Evolutionary conservation across 495 filamentous ascomycete species (phyloP).

Genomic region (Podospora australis): DNA sequence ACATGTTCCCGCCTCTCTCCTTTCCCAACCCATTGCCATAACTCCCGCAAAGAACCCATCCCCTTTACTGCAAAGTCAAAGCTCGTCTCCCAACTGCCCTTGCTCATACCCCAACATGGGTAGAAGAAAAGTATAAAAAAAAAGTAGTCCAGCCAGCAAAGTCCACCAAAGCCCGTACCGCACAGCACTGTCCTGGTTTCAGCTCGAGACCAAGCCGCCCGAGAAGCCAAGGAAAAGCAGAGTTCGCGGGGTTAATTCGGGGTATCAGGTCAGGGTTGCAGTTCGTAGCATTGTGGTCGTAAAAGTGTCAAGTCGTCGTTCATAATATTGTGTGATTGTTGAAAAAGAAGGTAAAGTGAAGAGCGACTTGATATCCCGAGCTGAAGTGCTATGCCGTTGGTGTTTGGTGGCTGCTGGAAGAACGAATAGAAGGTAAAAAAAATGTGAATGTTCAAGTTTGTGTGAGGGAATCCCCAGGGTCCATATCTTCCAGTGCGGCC

Average conservation of each 20-base stretch:
- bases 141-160: slow-evolving; percentile 4
- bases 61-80: slow-evolving; percentile 2
- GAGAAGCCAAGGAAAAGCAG: slow-evolving; percentile 4
- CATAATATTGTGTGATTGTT: too few species aligned
- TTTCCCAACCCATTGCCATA: slow-evolving; percentile 12
- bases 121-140: slow-evolving; percentile 9
- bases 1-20: slow-evolving; percentile 4
- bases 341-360: neutral
- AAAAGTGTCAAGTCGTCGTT: neutral
- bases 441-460: neutral
- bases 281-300: neutral
- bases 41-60: neutral
- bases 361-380: neutral
- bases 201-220: neutral
- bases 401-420: neutral
- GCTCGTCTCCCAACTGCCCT: neutral
- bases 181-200: neutral
- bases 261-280: too few species aligned
- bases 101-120: neutral
- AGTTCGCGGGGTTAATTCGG: neutral
- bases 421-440: slow-evolving; percentile 1
- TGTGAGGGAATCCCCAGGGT: neutral
- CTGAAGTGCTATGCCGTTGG: neutral
- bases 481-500: neutral
- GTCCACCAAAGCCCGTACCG: neutral